These are phyloP conservation scores for Termitomyces sp. DNA, from an alignment of 768 basidiomycete genomes.

Conservation along the genomic window DNA sequence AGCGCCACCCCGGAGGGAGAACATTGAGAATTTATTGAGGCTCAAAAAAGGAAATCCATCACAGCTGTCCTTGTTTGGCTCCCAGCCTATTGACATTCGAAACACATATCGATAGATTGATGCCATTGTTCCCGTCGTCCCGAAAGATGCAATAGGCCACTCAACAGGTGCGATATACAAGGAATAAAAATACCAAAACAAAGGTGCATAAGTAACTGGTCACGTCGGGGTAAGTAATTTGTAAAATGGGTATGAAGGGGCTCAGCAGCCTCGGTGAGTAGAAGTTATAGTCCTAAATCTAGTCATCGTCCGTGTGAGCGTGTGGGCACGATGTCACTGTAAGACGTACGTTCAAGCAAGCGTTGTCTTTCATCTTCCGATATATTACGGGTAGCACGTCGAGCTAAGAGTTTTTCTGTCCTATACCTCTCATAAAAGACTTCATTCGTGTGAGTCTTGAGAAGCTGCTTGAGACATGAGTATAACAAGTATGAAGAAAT, in stretches of 20 bases:
- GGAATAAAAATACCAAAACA: constrained; percentile 4
- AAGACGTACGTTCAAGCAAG: constrained; percentile 60
- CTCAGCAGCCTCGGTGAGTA: neutral
- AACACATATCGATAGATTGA: too few relatives aligned
- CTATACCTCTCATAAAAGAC: constrained; percentile 92
- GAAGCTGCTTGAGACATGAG: constrained; percentile 39
- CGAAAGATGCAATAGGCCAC: constrained; percentile 7
- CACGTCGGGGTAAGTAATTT: constrained; percentile 10
- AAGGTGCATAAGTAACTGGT: constrained; percentile 7
- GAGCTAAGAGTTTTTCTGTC: constrained; percentile 84
- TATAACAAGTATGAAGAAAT: neutral
- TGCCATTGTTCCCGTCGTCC: constrained; percentile 10
- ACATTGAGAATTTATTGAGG: constrained; percentile 27
- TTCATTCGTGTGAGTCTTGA: constrained; percentile 81
- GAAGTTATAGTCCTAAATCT: constrained; percentile 44
- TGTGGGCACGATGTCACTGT: neutral
- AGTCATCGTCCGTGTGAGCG: neutral
- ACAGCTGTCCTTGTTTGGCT: constrained; percentile 6
- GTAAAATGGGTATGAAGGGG: constrained; percentile 8
- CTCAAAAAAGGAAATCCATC: constrained; percentile 19
- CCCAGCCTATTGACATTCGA: too few relatives aligned
- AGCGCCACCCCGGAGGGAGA: constrained; percentile 35
- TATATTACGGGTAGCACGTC: constrained; percentile 77
- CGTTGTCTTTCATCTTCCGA: constrained; percentile 69
- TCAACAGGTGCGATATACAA: constrained; percentile 3